Conservation (phyloP, 768 basidiomycete species). For the Amanita molliuscula region DNA sequence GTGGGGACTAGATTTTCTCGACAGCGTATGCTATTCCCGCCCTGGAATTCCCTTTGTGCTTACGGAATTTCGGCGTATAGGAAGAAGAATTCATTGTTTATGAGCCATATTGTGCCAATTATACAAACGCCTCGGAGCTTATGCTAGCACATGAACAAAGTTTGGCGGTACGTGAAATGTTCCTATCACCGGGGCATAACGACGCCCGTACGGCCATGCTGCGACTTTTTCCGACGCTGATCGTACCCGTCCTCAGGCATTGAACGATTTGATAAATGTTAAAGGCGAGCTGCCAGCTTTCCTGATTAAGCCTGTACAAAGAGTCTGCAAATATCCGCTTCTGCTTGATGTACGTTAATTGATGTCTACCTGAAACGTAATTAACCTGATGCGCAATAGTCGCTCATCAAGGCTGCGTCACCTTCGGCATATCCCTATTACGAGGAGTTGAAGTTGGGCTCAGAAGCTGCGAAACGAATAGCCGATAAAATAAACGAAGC, state of each 20-base stretch:
- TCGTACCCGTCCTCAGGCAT: conserved; percentile 43
- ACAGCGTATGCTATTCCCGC: conserved; percentile 50
- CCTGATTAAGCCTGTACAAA: conserved; percentile 97
- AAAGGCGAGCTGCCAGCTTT: conserved; percentile 92
- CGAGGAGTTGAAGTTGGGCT: conserved; percentile 77
- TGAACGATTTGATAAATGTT: conserved; percentile 80
- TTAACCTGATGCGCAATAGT: conserved; percentile 28
- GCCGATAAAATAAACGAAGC: conserved; percentile 95
- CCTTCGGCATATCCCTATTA: conserved; percentile 54
- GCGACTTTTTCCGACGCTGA: conserved; percentile 23
- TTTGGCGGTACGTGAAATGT: conserved; percentile 53
- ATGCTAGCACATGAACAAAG: conserved; percentile 82
- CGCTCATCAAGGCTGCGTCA: conserved; percentile 63
- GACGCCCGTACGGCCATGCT: conserved; percentile 9
- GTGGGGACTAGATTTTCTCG: conserved; percentile 80
- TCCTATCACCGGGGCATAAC: conserved; percentile 5
- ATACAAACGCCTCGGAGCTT: conserved; percentile 77
- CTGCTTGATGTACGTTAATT: conserved; percentile 67
- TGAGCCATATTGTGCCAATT: conserved; percentile 96
- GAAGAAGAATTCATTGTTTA: conserved; percentile 95
- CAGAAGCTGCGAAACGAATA: conserved; percentile 83
- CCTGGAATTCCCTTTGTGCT: conserved; percentile 25
- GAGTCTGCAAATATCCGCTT: conserved; percentile 97
- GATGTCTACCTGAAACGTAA: neutral
- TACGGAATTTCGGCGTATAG: conserved; percentile 43